Base-by-base conservation (phyloP, 2,329 filamentous ascomycete species). In the Spiromastix sp. region DNA sequence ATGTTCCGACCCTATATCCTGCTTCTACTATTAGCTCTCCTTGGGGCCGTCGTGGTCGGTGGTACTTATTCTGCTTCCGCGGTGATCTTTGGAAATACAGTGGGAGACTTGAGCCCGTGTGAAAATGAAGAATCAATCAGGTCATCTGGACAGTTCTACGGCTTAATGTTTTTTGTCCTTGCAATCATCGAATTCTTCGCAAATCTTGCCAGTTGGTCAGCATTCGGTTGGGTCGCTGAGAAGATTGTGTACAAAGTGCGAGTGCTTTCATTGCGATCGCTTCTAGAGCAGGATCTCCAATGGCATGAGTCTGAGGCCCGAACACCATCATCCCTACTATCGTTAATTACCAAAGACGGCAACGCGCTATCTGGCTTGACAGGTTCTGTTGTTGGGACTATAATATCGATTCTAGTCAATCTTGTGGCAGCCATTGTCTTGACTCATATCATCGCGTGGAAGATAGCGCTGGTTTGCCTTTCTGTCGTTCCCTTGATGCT, bases 391-490 rank as follows among this genome's bases (percentile, higher is more conserved):
- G 66, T 85, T 36, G 79, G 81, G 4, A 81, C 77, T 0, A 59
- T 82, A 13, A 74, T 84, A 38, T 77, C 79, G 0, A 79, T 82
- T 15, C 45, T 71, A 3, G 69, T 85, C 42, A 84, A 81, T 52
- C 73, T 85, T 18, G 43, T 84, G 11, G 74, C 71, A 0, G 79
- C 77, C 1, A 76, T 85, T 36, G 72, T 81, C 19, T 51, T 85
- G 7, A 75, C 79, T 0, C 78, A 82, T 42, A 73, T 84, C 29
- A 66, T 86, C 30, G 78, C 78, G 2, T 86, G 81, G 82, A 80
- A 75, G 49, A 83, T 86, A 41, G 80, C 80, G 0, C 58, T 86
- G 10, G 81, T 86, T 3, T 79, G 79, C 36, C 64, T 86, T 4
- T 70, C 79, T 1, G 67, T 74, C 6, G 74, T 85, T 0, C 82